A percentile compares a stretch with the other conserved stretches of the same genome.
Conservation (phyloP, 805 yeast genomes). For the Suhomyces emberorum region DNA sequence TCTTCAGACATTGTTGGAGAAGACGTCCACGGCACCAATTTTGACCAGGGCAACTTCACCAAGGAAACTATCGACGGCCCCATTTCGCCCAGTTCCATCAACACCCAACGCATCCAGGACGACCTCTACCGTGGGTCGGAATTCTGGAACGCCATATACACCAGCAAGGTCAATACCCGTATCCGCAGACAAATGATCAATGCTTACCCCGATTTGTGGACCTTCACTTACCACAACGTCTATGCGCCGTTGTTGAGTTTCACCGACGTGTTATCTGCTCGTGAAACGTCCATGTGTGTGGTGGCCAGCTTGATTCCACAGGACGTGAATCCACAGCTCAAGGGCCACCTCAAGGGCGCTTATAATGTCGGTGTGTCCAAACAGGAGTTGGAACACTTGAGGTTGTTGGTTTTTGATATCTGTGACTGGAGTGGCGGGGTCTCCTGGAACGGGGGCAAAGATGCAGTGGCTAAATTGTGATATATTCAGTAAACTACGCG, state of each 20-base stretch:
- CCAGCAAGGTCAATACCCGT: constrained; percentile 64
- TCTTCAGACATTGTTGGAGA: constrained; percentile 39
- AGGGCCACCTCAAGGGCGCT: constrained; percentile 89
- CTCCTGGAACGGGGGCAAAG: constrained; percentile 49
- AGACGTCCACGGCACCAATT: constrained; percentile 36
- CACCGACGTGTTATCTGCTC: constrained; percentile 56
- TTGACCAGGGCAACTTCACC: constrained; percentile 17
- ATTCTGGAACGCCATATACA: constrained; percentile 72
- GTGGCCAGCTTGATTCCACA: constrained; percentile 84
- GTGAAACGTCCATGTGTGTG: constrained; percentile 74
- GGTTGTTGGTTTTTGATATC: constrained; percentile 61
- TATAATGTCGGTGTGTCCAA: constrained; percentile 67
- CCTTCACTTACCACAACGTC: constrained; percentile 64
- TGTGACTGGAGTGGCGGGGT: constrained; percentile 70
- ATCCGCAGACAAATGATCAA: constrained; percentile 63
- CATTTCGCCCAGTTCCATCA: constrained; percentile 28
- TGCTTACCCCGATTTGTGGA: constrained; percentile 86
- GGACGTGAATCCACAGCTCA: constrained; percentile 88
- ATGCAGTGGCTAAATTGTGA: constrained; percentile 51
- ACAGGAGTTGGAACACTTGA: constrained; percentile 58
- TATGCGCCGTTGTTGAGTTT: constrained; percentile 76
- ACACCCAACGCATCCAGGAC: constrained; percentile 22
- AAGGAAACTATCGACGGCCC: constrained; percentile 42
- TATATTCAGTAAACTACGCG: no score
- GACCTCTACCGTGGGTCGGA: constrained; percentile 50